Conservation (phyloP, 169 alveolate genomes). For the Plasmodium cynomolgi region DNA sequence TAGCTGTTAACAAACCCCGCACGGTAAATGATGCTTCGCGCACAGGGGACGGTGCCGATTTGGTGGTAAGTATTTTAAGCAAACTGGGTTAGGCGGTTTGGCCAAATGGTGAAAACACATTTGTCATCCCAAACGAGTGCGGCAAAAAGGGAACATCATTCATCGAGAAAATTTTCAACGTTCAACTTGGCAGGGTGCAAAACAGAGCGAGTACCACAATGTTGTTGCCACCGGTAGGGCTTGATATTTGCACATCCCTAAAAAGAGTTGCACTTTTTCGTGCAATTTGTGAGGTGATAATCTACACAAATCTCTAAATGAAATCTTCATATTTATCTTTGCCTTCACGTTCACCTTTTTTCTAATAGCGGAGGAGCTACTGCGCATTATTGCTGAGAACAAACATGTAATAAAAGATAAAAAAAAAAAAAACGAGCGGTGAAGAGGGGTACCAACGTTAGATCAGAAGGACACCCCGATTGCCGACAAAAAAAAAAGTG, state of each 20-base stretch:
- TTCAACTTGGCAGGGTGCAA: not conserved
- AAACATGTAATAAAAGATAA: constrained; percentile 18
- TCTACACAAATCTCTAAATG: not conserved
- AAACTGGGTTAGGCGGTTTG: not conserved
- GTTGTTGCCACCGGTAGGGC: not conserved
- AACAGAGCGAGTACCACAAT: not conserved
- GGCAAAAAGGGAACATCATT: not conserved
- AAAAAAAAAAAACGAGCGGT: constrained; percentile 1
- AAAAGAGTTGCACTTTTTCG: not conserved
- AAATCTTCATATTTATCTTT: not conserved
- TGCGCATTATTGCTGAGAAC: constrained; percentile 35
- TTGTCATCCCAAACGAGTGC: not conserved
- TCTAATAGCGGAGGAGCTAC: constrained; percentile 37
- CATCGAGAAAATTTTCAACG: not conserved
- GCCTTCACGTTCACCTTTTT: constrained; percentile 1
- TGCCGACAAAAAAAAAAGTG: not conserved
- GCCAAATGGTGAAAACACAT: not conserved
- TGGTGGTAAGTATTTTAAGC: not conserved
- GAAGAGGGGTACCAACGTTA: not conserved
- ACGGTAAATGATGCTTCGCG: not conserved
- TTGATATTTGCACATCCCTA: not conserved
- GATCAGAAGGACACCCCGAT: not conserved
- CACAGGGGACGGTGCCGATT: not conserved
- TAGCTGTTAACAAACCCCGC: constrained; percentile 34
- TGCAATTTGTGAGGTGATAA: not conserved